Percentiles rank a stretch among this genome's conserved stretches.
These are phyloP conservation scores for Aristolochia fimbriata DNA, from an alignment of 164 flowering plant genomes.

Conservation along the genomic window DNA sequence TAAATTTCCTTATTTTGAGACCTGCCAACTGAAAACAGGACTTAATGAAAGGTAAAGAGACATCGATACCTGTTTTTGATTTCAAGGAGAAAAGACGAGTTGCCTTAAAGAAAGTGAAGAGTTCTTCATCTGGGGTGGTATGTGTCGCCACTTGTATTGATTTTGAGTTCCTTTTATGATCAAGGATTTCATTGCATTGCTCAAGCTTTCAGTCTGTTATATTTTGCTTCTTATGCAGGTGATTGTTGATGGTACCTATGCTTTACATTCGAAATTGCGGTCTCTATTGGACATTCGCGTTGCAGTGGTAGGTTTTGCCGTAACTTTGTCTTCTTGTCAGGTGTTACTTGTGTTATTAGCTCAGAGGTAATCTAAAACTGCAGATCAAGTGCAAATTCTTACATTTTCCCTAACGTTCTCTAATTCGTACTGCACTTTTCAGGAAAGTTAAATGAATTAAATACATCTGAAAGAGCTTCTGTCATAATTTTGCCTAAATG, in stretches of 20 bases:
- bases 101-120: conserved; percentile 54
- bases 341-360: too few species aligned
- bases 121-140: conserved; percentile 86
- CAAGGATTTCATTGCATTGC: not conserved
- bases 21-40: conserved; percentile 38
- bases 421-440: too few species aligned
- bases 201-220: not conserved
- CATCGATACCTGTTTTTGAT: conserved; percentile 68
- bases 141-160: conserved; percentile 6
- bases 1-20: conserved; percentile 5
- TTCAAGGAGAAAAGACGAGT: conserved; percentile 72
- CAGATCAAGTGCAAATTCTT: too few species aligned
- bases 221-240: conserved; percentile 36
- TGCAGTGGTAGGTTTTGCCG: conserved; percentile 64
- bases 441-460: too few species aligned
- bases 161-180: not conserved
- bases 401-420: too few species aligned
- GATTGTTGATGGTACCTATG: conserved; percentile 96
- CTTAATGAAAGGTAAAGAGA: conserved; percentile 75
- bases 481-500: too few species aligned
- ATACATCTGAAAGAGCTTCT: too few species aligned
- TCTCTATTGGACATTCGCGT: conserved; percentile 93
- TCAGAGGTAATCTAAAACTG: too few species aligned
- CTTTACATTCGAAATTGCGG: conserved; percentile 82
- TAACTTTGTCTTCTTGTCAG: too few species aligned